Percentiles rank a stretch among this genome's conserved stretches.
Conservation (phyloP, 2,329 filamentous ascomycete species). For the Teratosphaeria destructans region DNA sequence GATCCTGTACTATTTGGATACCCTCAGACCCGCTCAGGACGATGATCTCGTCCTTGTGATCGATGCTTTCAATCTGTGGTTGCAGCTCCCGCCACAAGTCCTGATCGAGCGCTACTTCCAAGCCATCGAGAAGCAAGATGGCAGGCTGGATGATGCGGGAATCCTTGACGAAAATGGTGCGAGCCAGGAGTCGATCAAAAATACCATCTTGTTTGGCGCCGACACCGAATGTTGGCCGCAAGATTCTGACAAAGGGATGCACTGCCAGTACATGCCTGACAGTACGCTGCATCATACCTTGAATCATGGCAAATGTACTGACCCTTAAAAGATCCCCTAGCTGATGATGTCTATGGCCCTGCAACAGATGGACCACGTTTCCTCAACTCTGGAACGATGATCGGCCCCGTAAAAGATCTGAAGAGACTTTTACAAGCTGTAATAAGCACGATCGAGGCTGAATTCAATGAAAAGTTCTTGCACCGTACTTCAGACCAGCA, state of each 20-base stretch:
- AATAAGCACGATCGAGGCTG: neutral
- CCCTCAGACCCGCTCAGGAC: conserved; percentile 9
- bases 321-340: neutral
- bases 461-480: neutral
- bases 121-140: conserved; percentile 42
- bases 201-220: conserved; percentile 23
- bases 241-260: conserved; percentile 6
- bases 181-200: conserved; percentile 11
- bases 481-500: neutral
- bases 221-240: conserved; percentile 27
- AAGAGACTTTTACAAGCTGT: neutral
- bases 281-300: neutral
- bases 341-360: neutral
- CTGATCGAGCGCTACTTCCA: conserved; percentile 48
- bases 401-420: neutral
- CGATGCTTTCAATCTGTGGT: conserved; percentile 53
- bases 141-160: conserved; percentile 20
- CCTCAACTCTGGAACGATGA: neutral
- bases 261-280: neutral
- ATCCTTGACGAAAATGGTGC: conserved; percentile 20
- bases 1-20: conserved; percentile 15
- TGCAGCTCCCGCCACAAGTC: conserved; percentile 56
- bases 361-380: neutral
- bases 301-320: neutral
- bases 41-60: conserved; percentile 52